Evolutionary conservation across 768 basidiomycete genomes (phyloP), one percentile per base, ranked within the genome.

Genomic region (Mrakia frigida): DNA sequence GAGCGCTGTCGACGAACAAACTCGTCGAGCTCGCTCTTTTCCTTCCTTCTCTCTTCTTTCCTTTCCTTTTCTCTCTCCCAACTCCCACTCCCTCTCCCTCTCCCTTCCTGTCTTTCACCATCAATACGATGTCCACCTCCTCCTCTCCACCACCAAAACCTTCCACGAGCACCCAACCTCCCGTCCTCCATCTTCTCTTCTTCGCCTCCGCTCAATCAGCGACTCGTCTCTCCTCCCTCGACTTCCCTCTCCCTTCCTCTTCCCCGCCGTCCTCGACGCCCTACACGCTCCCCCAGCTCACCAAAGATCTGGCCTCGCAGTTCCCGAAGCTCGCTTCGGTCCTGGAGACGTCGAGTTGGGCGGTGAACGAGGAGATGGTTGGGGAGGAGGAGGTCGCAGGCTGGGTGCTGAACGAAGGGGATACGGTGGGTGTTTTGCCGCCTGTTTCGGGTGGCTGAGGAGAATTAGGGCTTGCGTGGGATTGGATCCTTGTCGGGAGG

Each of bases 331-430:
- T 74, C 18, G 28, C 13, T 1, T 9, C 7, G 39, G 73, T 74
- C 41, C 39, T 74, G 41, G 35, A 52, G 73, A 74, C 43, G 31
- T 33, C 41, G n/a, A 37, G 61, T 50, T 74, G 73, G 73, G 73
- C 73, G 31, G 63, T 74, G 18, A 74, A 74, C 73, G 73, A 74
- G 73, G 73, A 74, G 73, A 74, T 74, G 73, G 63, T 74, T 6
- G 61, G 41, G 7, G 73, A 74, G 41, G 73, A 74, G 25, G 73
- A 74, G 61, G 61, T 74, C 31, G 59, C 21, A 14, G 31, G 46
- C 6, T 52, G 41, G 28, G 43, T n/a, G 5, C 61, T 74, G 25
- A 37, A 67, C 6, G 73, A 35, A 11, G 73, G 73, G 11, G 73
- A 74, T 41, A 50, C 63, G 14, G 73, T 74, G 10, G 73, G 41